Base-by-base conservation (phyloP, 208 protist genomes). In the Leishmania tarentolae region DNA sequence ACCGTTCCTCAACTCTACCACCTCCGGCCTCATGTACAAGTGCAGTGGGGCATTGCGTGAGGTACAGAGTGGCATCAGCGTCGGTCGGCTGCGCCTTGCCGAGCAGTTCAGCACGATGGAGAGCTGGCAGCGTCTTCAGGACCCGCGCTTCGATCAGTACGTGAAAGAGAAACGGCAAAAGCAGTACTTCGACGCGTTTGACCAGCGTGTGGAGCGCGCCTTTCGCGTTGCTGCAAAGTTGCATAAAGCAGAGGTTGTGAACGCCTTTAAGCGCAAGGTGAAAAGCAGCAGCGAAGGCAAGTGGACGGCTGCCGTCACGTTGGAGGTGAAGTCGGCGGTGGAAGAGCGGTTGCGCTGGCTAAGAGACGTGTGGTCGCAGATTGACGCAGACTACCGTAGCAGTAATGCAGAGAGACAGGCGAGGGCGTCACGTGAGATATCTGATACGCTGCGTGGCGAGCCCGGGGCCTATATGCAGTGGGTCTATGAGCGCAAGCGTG, bases 361-460 rank as follows among this genome's bases (percentile, higher is more conserved):
- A 61, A 89, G 93, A 24, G 94, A 97, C 40, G 94, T 97, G 66
- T 97, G 93, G 92, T 63, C 94, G 69, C 93, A 96, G 86, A 87
- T 97, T 46, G 94, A 97, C 72, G 90, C 94, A 15, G 94, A 97
- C 83, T 97, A 97, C 84, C 90, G 94, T 63, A 93, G 92, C 83
- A 80, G 76, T 61, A 89, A 96, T 80, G 37, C 83, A 13, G 80
- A 79, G 47, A 89, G 93, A 70, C 91, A 96, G 82, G 86, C 82
- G 21, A 88, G 72, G 35, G 94, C 94, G 21, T 91, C 93, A 28
- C 76, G 87, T 19, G 93, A 97, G 81, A 96, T 97, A 73, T 87
- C 88, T 0, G 87, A 88, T 21, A 90, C 94, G 1, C 86, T 96
- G 81, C 83, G 74, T n/a, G 92, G 91, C 24, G 93, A 96, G 77